These are phyloP conservation scores for Ceratocystiopsis brevicomis DNA, from an alignment of 2,329 filamentous ascomycete genomes.

Conservation along the genomic window DNA sequence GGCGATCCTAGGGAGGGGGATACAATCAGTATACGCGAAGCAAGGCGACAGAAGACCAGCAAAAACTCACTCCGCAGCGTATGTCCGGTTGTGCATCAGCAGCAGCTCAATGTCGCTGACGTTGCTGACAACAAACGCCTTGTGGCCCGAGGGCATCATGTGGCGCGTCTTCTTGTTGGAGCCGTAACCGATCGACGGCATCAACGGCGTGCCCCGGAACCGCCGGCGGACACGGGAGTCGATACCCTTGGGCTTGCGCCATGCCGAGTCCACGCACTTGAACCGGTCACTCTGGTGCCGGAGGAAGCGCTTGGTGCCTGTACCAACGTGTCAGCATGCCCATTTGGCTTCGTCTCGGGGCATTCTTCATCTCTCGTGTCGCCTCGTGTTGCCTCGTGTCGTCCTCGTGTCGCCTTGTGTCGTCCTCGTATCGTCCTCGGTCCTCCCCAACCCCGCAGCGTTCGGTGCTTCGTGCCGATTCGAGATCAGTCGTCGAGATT, in stretches of 20 bases:
- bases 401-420: too few relatives aligned
- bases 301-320: constrained; percentile 85
- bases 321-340: not conserved
- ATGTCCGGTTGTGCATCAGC: constrained; percentile 99
- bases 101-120: constrained; percentile 87
- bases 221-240: constrained; percentile 92
- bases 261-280: constrained; percentile 75
- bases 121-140: constrained; percentile 99
- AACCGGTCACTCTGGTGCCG: constrained; percentile 97
- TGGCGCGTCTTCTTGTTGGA: constrained; percentile 99
- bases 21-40: constrained; percentile 17
- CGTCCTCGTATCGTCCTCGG: too few relatives aligned
- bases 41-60: not conserved
- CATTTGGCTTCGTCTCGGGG: too few relatives aligned
- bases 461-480: too few relatives aligned
- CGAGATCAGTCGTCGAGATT: too few relatives aligned
- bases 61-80: constrained; percentile 79
- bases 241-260: constrained; percentile 99
- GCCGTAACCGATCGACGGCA: constrained; percentile 98
- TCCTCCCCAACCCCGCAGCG: too few relatives aligned
- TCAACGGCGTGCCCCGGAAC: constrained; percentile 86
- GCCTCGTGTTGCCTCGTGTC: too few relatives aligned
- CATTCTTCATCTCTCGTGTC: too few relatives aligned
- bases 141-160: constrained; percentile 98
- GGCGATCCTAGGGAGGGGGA: constrained; percentile 51